These are phyloP conservation scores for Populus nigra DNA, from an alignment of 345 rosid genomes.

Conservation along the genomic window DNA sequence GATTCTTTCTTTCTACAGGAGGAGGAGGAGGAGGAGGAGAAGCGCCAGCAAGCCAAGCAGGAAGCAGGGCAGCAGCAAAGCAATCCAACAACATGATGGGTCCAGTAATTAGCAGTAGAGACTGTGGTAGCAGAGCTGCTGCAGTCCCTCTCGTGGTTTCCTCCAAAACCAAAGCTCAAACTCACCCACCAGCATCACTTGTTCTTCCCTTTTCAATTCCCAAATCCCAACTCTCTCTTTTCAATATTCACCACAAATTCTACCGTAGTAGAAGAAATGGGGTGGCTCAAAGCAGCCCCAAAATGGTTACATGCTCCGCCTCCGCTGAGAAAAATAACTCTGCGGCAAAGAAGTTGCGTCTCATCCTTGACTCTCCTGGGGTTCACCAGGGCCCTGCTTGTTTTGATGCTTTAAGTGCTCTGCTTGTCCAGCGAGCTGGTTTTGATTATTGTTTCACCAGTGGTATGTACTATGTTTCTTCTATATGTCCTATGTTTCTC, in stretches of 20 bases:
- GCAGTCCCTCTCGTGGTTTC: too few relatives aligned
- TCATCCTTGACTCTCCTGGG: conserved; percentile 63
- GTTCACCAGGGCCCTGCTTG: conserved; percentile 91
- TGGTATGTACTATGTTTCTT: conserved; percentile 36
- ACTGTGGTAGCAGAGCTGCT: too few relatives aligned
- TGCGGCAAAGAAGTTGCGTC: conserved; percentile 43
- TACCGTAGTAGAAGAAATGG: not conserved
- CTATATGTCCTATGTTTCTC: not conserved
- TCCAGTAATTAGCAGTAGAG: too few relatives aligned
- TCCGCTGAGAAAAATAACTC: conserved; percentile 3
- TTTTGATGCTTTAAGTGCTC: conserved; percentile 92
- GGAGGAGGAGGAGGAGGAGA: too few relatives aligned
- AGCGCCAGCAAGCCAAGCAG: too few relatives aligned
- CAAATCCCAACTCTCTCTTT: conserved; percentile 10
- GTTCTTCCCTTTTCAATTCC: not conserved
- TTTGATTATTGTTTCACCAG: conserved; percentile 74
- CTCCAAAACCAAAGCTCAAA: too few relatives aligned
- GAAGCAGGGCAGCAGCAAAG: too few relatives aligned
- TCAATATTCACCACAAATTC: not conserved
- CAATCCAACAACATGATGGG: too few relatives aligned
- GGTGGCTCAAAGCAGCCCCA: not conserved
- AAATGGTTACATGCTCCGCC: conserved; percentile 1
- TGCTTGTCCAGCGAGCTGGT: conserved; percentile 72
- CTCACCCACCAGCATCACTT: not conserved
- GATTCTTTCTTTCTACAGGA: too few relatives aligned